phyloP scores from a whole-genome alignment of 2,329 filamentous ascomycete genomes.

The Neofusicoccum ribis region DNA sequence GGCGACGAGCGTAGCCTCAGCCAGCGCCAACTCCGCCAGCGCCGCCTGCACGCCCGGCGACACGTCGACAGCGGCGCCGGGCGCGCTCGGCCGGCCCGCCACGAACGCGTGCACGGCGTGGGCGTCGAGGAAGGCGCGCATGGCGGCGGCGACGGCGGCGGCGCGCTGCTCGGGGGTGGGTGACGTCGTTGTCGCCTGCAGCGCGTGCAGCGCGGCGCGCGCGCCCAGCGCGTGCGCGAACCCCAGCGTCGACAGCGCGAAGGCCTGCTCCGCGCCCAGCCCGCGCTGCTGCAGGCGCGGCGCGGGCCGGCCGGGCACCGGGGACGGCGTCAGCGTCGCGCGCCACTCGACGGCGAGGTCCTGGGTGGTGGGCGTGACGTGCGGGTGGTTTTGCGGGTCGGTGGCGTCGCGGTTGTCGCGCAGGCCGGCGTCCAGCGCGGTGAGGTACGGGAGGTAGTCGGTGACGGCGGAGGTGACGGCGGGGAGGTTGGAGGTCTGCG shows the following conservation, averaged over 20 bases:
- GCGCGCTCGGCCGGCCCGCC: no score
- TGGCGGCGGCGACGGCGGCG: constrained; percentile 69
- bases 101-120: constrained; percentile 69
- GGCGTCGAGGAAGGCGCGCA: constrained; percentile 74
- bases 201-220: constrained; percentile 67
- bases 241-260: constrained; percentile 74
- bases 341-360: constrained; percentile 78
- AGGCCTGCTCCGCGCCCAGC: constrained; percentile 80
- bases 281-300: constrained; percentile 69
- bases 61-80: constrained; percentile 37
- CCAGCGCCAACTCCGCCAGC: no score
- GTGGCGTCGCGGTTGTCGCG: constrained; percentile 62
- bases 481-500: constrained; percentile 70
- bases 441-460: constrained; percentile 79
- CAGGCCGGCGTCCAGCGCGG: constrained; percentile 75
- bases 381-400: no score
- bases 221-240: constrained; percentile 73
- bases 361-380: constrained; percentile 39
- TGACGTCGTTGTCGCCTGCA: constrained; percentile 57
- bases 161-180: constrained; percentile 63
- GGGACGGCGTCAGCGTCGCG: constrained; percentile 68
- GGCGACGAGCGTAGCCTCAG: no score
- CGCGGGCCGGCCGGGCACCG: constrained; percentile 57
- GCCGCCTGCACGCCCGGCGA: constrained; percentile 43
- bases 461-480: constrained; percentile 69